Percentiles rank a stretch among this genome's conserved stretches.
These are phyloP conservation scores for Nannochloris sp. DNA, from an alignment of 139 green algal species.

Conservation along the genomic window DNA sequence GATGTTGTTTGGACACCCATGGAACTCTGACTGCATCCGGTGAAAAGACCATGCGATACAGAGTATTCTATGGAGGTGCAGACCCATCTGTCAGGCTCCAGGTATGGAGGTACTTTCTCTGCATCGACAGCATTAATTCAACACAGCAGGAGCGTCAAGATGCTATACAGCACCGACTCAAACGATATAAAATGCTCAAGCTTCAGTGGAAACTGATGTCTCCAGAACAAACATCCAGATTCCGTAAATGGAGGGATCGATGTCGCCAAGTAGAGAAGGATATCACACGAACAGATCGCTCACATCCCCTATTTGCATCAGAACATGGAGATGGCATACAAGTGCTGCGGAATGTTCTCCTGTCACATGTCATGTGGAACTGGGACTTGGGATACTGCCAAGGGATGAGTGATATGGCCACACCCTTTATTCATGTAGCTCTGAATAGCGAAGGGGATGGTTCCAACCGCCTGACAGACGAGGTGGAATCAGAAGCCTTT, in stretches of 20 bases:
- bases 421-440: slow-evolving; percentile 60
- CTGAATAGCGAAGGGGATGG: neutral
- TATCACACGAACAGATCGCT: slow-evolving; percentile 56
- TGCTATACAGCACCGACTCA: slow-evolving; percentile 3
- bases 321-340: slow-evolving; percentile 27
- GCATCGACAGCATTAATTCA: slow-evolving; percentile 40
- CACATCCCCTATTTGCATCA: slow-evolving; percentile 43
- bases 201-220: slow-evolving; percentile 67
- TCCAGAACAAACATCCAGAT: slow-evolving; percentile 51
- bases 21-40: slow-evolving; percentile 1
- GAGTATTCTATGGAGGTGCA: slow-evolving; percentile 55
- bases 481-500: slow-evolving; percentile 50
- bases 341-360: slow-evolving; percentile 44
- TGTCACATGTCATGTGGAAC: slow-evolving; percentile 79
- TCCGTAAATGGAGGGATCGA: slow-evolving; percentile 64
- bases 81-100: slow-evolving; percentile 31
- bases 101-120: slow-evolving; percentile 79
- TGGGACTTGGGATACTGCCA: slow-evolving; percentile 85
- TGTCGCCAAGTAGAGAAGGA: slow-evolving; percentile 74
- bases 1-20: too few relatives aligned
- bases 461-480: neutral
- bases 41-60: slow-evolving; percentile 35
- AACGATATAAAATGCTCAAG: neutral
- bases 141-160: slow-evolving; percentile 27
- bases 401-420: slow-evolving; percentile 74